Evolutionary conservation across 768 basidiomycete species (phyloP).

Genomic region (Lactarius sp.): DNA sequence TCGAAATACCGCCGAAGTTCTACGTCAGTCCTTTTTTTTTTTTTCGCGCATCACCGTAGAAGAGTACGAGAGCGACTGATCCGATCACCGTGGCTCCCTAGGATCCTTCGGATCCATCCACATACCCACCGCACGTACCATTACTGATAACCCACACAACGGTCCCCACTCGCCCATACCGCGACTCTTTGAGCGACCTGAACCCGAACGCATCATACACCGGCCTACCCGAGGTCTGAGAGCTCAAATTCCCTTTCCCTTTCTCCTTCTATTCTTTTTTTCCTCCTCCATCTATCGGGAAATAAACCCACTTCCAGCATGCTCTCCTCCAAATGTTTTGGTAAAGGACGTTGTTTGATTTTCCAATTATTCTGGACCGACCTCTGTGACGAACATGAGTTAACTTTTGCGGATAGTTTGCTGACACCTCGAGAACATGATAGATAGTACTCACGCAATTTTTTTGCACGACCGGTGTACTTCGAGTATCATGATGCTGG

Average conservation of each 20-base stretch:
- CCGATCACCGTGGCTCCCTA: not conserved
- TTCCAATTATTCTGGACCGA: not conserved
- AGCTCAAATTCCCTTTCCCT: not conserved
- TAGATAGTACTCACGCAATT: not conserved
- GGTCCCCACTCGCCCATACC: not conserved
- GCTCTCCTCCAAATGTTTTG: not conserved
- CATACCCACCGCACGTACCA: slow-evolving; percentile 13
- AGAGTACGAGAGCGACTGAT: not conserved
- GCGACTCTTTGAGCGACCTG: slow-evolving; percentile 13
- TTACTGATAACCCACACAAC: slow-evolving; percentile 19
- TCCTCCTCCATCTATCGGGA: too few species aligned
- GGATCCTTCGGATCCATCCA: slow-evolving; percentile 26
- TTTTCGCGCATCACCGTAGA: not conserved
- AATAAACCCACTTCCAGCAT: too few species aligned
- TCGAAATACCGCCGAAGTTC: slow-evolving; percentile 9
- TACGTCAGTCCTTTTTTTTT: slow-evolving; percentile 19
- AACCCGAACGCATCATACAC: slow-evolving; percentile 12
- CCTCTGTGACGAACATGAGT: not conserved
- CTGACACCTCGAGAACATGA: not conserved
- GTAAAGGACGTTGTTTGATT: not conserved
- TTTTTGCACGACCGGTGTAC: not conserved
- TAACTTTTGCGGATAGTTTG: not conserved
- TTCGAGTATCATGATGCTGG: too few species aligned
- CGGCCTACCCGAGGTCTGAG: slow-evolving; percentile 23
- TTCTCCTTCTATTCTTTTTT: not conserved